These are phyloP conservation scores for Komagataella phaffii DNA, from an alignment of 805 yeast genomes.

Conservation along the genomic window DNA sequence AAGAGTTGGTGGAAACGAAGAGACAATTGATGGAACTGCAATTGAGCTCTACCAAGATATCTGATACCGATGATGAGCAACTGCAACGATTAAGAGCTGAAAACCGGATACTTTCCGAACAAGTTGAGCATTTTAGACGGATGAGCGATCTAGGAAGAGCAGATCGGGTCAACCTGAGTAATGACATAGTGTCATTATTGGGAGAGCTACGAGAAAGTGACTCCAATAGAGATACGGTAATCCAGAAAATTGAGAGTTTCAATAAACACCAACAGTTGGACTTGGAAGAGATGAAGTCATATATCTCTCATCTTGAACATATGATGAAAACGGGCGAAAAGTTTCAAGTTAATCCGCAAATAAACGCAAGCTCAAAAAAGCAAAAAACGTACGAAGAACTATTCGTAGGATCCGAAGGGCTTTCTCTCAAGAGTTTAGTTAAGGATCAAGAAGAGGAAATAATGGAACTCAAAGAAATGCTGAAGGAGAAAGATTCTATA, in stretches of 20 bases:
- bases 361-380: background rate
- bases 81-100: conserved; percentile 39
- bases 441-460: conserved; percentile 61
- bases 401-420: background rate
- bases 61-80: conserved; percentile 12
- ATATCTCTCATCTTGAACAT: conserved; percentile 44
- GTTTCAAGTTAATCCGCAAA: background rate
- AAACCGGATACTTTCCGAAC: conserved; percentile 48
- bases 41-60: conserved; percentile 2
- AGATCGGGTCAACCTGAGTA: conserved; percentile 32
- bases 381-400: background rate
- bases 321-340: conserved; percentile 22
- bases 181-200: conserved; percentile 46
- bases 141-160: conserved; percentile 31
- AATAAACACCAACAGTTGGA: conserved; percentile 33
- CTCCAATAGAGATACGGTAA: conserved; percentile 21
- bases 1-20: conserved; percentile 49
- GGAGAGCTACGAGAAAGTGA: conserved; percentile 24
- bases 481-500: conserved; percentile 66
- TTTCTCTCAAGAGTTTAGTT: conserved; percentile 14
- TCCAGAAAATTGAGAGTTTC: conserved; percentile 34
- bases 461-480: conserved; percentile 41
- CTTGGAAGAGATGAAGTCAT: conserved; percentile 45
- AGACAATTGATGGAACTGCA: conserved; percentile 32
- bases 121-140: conserved; percentile 55